phyloP scores from a whole-genome alignment of 2,329 filamentous ascomycete genomes.

The Fusarium sp. region DNA sequence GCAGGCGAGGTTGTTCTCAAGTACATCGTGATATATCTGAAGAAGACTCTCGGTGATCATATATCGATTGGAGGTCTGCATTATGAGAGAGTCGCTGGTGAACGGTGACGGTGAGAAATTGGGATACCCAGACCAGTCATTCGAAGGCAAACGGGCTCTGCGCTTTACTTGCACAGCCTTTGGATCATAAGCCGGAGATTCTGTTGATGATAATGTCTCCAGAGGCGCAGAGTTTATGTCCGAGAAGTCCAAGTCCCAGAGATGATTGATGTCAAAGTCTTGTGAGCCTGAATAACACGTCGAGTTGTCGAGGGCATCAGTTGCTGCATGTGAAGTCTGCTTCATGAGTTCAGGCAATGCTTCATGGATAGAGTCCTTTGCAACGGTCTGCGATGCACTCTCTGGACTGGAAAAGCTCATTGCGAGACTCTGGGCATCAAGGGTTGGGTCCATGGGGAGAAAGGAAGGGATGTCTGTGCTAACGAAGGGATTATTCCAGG shows the following conservation, averaged over 20 bases:
- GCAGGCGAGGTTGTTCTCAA: background rate
- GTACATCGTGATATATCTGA: background rate
- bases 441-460: background rate
- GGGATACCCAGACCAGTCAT: background rate
- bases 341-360: background rate
- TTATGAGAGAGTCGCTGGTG: background rate
- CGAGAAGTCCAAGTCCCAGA: background rate
- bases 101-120: background rate
- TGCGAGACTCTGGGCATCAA: background rate
- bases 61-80: background rate
- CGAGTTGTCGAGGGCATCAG: background rate
- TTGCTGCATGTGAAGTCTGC: accelerated
- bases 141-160: background rate
- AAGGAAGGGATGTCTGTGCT: background rate
- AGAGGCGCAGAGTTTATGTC: background rate
- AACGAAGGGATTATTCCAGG: background rate
- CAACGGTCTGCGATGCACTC: background rate
- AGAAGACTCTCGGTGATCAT: background rate
- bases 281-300: background rate
- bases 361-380: background rate
- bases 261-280: background rate
- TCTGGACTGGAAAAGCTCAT: background rate
- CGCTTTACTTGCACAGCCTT: background rate
- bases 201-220: accelerated
- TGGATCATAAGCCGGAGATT: background rate